Conservation (phyloP, 179 eudicot species). For the Silene coronaria region DNA sequence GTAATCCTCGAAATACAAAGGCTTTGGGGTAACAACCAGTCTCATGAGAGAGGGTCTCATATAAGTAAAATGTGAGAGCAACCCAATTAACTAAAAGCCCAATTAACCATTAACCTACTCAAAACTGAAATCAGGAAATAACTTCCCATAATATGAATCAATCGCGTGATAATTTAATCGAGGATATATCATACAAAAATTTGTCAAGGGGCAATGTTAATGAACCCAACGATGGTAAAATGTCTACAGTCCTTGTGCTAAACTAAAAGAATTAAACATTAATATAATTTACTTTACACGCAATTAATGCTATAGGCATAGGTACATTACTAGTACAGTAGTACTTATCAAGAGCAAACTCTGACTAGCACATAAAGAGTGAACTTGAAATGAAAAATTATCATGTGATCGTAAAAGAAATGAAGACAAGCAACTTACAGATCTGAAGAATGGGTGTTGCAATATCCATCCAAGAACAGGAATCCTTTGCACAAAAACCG, state of each 20-base stretch:
- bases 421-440: conserved; percentile 41
- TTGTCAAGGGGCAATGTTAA: too few relatives aligned
- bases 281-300: background rate
- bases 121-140: too few relatives aligned
- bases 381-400: background rate
- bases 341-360: background rate
- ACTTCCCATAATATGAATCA: too few relatives aligned
- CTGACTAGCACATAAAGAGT: background rate
- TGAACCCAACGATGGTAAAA: background rate
- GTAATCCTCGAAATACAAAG: background rate
- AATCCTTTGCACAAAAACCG: conserved; percentile 82
- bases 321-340: background rate
- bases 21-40: background rate
- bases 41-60: too few relatives aligned
- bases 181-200: background rate
- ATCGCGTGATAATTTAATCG: background rate
- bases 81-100: too few relatives aligned
- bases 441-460: conserved; percentile 79
- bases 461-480: conserved; percentile 91
- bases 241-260: background rate
- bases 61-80: too few relatives aligned
- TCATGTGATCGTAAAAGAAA: background rate
- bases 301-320: background rate
- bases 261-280: too few relatives aligned
- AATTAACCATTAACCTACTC: too few relatives aligned